Conservation (phyloP, 208 protist species). For the Acanthamoeba culbertsoni region DNA sequence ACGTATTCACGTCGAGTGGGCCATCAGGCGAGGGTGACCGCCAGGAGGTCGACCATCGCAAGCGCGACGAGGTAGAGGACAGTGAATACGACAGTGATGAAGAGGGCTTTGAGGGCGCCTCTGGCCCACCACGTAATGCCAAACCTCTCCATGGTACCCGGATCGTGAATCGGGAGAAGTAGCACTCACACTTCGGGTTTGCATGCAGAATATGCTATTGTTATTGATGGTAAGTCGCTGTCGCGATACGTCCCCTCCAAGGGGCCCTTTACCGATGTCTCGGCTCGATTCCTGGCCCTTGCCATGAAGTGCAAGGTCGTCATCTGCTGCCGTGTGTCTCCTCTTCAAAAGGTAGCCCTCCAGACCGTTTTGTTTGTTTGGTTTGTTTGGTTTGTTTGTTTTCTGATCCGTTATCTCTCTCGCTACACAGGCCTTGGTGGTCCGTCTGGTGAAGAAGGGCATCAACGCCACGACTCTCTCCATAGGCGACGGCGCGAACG, state of each 20-base stretch:
- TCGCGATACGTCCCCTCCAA: slow-evolving; percentile 3
- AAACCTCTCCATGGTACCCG: background rate
- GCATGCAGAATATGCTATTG: background rate
- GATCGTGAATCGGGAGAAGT: background rate
- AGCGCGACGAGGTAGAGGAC: background rate
- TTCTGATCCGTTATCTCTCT: too few relatives aligned
- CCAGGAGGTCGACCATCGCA: background rate
- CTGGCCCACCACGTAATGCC: background rate
- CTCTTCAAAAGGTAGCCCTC: slow-evolving; percentile 78
- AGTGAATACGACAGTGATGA: background rate
- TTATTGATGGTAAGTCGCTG: slow-evolving; percentile 42
- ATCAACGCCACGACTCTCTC: slow-evolving; percentile 88
- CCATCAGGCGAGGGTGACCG: background rate
- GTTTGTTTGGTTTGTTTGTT: background rate
- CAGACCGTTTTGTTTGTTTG: background rate
- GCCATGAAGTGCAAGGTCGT: slow-evolving; percentile 77
- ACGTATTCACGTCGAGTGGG: background rate
- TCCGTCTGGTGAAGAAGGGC: slow-evolving; percentile 75
- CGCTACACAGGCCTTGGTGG: slow-evolving; percentile 63
- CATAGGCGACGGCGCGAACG: slow-evolving; percentile 98
- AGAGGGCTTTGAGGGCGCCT: background rate
- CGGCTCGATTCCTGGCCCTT: slow-evolving; percentile 68
- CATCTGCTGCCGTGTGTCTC: slow-evolving; percentile 85
- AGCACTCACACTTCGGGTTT: background rate
- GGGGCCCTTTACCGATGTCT: slow-evolving; percentile 30